Evolutionary conservation across 768 basidiomycete genomes (phyloP).

Genomic region (Psilocybe tampanensis): DNA sequence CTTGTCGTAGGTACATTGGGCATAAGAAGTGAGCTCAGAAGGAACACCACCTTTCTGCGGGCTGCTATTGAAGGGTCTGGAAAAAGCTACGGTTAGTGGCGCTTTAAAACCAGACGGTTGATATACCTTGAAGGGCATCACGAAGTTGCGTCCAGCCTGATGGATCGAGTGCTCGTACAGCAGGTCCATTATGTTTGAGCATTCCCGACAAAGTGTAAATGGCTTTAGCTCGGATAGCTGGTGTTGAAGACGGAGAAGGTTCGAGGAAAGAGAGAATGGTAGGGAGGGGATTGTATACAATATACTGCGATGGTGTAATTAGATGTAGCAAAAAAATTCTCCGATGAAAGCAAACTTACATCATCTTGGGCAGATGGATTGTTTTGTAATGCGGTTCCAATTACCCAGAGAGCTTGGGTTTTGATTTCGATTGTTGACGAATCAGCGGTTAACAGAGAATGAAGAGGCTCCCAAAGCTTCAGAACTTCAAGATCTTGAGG

Average conservation of each 20-base stretch:
- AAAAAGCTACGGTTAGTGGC: neutral
- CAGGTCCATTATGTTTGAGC: constrained; percentile 75
- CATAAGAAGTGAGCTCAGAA: constrained; percentile 70
- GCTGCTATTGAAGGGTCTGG: constrained; percentile 78
- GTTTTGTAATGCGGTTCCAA: constrained; percentile 89
- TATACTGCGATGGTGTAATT: constrained; percentile 47
- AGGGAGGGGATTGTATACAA: constrained; percentile 66
- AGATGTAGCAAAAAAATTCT: neutral
- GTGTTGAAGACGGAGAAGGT: constrained; percentile 47
- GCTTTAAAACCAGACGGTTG: neutral
- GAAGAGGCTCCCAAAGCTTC: constrained; percentile 78
- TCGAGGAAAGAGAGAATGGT: constrained; percentile 62
- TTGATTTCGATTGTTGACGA: constrained; percentile 61
- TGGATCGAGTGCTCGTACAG: constrained; percentile 53
- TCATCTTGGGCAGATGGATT: constrained; percentile 83
- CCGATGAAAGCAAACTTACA: constrained; percentile 42
- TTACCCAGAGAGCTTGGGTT: constrained; percentile 77
- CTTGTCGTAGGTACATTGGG: constrained; percentile 35
- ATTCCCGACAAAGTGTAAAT: constrained; percentile 81
- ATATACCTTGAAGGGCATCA: constrained; percentile 60
- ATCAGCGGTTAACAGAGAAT: constrained; percentile 58
- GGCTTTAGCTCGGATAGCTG: constrained; percentile 72
- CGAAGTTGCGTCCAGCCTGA: constrained; percentile 70
- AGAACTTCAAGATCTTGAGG: constrained; percentile 70
- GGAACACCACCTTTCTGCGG: constrained; percentile 78